Evolutionary conservation across 2,329 filamentous ascomycete species (phyloP).

Genomic region (Fusarium sp.): DNA sequence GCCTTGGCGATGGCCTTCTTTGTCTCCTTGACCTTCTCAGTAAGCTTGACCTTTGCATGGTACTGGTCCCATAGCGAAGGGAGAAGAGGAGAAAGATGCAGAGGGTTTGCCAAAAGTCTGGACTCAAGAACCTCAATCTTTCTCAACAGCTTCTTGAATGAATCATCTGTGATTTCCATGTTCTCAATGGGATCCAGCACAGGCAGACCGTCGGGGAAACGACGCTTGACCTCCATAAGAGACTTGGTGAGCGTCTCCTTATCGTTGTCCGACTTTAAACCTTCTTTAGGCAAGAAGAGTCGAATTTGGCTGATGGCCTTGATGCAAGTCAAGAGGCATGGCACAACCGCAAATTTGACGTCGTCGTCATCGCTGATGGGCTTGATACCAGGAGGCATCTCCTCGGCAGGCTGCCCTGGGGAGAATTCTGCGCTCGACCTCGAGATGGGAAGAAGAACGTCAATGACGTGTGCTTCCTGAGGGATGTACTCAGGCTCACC

Average conservation of each 20-base stretch:
- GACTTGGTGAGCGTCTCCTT: constrained; percentile 74
- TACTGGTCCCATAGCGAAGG: constrained; percentile 90
- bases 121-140: constrained; percentile 99
- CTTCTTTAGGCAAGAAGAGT: constrained; percentile 82
- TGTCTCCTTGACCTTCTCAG: constrained; percentile 83
- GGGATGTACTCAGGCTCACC: constrained; percentile 74
- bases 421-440: constrained; percentile 61
- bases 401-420: constrained; percentile 47
- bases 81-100: constrained; percentile 89
- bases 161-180: constrained; percentile 92
- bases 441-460: constrained; percentile 77
- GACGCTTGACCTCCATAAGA: constrained; percentile 81
- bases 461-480: constrained; percentile 83
- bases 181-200: constrained; percentile 93
- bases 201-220: constrained; percentile 93
- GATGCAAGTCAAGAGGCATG: constrained; percentile 86
- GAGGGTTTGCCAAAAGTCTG: constrained; percentile 84
- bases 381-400: constrained; percentile 71
- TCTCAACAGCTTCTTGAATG: constrained; percentile 90
- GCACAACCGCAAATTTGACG: constrained; percentile 62
- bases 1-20: constrained; percentile 89
- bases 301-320: constrained; percentile 86
- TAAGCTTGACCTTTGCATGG: constrained; percentile 78
- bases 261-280: constrained; percentile 71
- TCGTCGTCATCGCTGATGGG: constrained; percentile 48